Evolutionary conservation across 352 stramenopile genomes (phyloP).

Genomic region (Hyaloperonospora brassicae): DNA sequence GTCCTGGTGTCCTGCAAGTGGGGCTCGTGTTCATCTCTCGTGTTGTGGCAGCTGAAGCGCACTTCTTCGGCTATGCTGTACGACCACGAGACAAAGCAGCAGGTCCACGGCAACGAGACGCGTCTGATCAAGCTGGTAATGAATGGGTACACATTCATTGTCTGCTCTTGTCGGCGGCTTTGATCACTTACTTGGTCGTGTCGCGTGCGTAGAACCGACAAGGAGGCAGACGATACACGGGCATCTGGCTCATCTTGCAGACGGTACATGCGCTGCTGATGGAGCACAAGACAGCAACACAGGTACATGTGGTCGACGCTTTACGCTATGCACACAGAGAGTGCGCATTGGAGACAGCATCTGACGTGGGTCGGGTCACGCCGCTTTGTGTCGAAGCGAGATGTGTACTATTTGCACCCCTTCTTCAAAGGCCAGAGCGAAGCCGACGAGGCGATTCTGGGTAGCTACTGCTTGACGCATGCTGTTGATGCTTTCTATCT

Average conservation of each 20-base stretch:
- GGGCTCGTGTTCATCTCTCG: too few species aligned
- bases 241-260: conserved; percentile 76
- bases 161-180: background rate
- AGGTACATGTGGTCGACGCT: conserved; percentile 44
- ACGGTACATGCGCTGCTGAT: conserved; percentile 59
- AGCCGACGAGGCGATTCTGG: conserved; percentile 79
- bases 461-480: conserved; percentile 16
- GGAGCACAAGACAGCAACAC: conserved; percentile 75
- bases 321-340: too few species aligned
- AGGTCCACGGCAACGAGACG: conserved; percentile 51
- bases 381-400: conserved; percentile 31
- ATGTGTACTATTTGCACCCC: conserved; percentile 80
- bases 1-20: too few species aligned
- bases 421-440: conserved; percentile 77
- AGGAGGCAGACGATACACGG: conserved; percentile 73
- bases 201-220: conserved; percentile 35
- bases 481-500: background rate
- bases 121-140: conserved; percentile 57
- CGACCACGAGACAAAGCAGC: conserved; percentile 39
- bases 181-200: background rate
- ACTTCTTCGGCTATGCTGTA: conserved; percentile 47
- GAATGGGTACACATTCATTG: background rate
- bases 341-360: too few species aligned
- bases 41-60: conserved; percentile 66
- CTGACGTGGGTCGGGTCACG: too few species aligned